Evolutionary conservation across 495 filamentous ascomycete genomes (phyloP), one percentile per base, ranked within the genome.

Genomic region (Trichoderma gamsii): DNA sequence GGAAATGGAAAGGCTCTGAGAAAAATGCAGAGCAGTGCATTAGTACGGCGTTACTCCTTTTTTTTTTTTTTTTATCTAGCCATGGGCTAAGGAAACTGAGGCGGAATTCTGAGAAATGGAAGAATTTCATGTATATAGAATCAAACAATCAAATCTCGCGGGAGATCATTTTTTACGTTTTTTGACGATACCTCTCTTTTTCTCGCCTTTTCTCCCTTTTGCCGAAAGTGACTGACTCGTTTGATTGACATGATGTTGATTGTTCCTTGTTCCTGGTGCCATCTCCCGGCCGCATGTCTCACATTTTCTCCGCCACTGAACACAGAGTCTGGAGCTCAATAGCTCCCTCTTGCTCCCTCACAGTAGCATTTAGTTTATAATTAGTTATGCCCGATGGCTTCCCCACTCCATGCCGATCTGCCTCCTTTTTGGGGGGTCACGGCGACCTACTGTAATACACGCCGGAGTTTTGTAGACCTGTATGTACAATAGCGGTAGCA

Each of bases 11-110:
- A 32, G 25, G 56, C 56, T 61, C 56, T 29, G 11, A 25, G 23
- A 61, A 21, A 13, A 9, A 35, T 27, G 23, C 56, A 61, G 56
- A 61, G 56, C 56, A 27, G 25, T 61, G 56, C 56, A 61, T 61
- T 25, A 61, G 56, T 61, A 61, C 27, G 56, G 56, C 56, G 56
- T 61, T 11, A 52, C 4, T 21, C 21, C 21, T n/a, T 9, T 16
- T 4, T 18, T 49, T 49, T 2, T 49, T n/a, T 9, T 16, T 4
- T 18, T 49, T 49, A 16, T 49, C 44, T 21, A 11, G 51, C 51
- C 9, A 56, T 27, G 56, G 25, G 25, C 23, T 29, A 32, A 25
- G 56, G 56, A 32, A 61, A 61, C 12, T 11, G 56, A 61, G 27
- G 23, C 8, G 23, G 25, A 32, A 27, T 32, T 27, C 15, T 29